These are phyloP conservation scores for Scopulariopsis brevicaulis DNA, from an alignment of 2,329 filamentous ascomycete species.

Conservation along the genomic window DNA sequence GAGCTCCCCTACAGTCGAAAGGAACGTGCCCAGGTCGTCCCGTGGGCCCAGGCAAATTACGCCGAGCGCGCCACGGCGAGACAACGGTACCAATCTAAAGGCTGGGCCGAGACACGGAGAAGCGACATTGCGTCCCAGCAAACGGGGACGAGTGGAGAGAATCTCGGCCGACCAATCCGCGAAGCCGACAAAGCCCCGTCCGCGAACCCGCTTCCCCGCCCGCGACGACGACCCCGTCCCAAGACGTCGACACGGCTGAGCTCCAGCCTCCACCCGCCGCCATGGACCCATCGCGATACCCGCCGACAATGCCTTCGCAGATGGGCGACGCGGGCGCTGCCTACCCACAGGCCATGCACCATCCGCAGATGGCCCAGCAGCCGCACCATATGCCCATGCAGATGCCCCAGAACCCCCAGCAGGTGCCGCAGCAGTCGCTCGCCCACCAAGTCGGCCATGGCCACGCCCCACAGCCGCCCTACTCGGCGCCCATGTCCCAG, in stretches of 20 bases:
- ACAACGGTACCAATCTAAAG: background rate
- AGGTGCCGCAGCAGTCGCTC: background rate
- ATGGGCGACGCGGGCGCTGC: constrained; percentile 3
- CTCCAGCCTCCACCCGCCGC: background rate
- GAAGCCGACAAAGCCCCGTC: background rate
- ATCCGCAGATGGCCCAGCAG: constrained; percentile 3
- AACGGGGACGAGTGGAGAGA: background rate
- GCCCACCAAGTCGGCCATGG: constrained; percentile 1
- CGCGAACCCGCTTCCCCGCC: background rate
- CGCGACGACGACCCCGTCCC: background rate
- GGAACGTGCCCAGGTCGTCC: background rate
- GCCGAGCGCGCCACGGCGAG: background rate
- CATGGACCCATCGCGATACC: constrained; percentile 3
- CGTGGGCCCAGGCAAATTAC: background rate
- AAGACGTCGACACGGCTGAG: background rate
- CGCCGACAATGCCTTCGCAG: background rate
- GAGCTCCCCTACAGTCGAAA: background rate
- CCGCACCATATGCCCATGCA: constrained; percentile 3
- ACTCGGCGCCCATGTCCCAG: constrained; percentile 1
- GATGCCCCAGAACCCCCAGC: constrained; percentile 1
- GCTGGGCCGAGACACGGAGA: background rate
- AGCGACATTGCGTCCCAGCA: background rate
- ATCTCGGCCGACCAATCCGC: background rate
- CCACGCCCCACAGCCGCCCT: constrained; percentile 1
- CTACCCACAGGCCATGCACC: constrained; percentile 2